Base-by-base conservation (phyloP, 2,329 filamentous ascomycete genomes). In the Xylariaceae sp. region DNA sequence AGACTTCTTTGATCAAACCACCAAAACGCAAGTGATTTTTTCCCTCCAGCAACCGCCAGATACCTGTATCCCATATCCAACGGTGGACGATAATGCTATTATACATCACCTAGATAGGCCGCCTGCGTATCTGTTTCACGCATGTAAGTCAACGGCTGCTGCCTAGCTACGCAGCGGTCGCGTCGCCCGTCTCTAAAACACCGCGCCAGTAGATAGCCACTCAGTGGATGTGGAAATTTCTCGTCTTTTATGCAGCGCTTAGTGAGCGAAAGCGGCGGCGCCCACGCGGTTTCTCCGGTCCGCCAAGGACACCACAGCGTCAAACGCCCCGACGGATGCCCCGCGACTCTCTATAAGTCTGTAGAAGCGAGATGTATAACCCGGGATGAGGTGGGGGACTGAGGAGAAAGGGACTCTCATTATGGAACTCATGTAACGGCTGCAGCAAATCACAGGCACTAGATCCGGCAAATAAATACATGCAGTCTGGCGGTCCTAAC, bases 51-150 rank as follows among this genome's bases (percentile, higher is more conserved):
- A 54, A 54, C 39, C 35, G 51, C 45, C 30, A 42, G 37, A 43
- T 47, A 43, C 19, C 19, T 19, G 19, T 19, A 11, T 37, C 35
- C 8, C 35, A 7, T 53, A 50, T 55, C 54, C 27, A 48, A 62
- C 60, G 59, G 58, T 58, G 60, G 56, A 60, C 61, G 58, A 62
- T 52, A 47, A 59, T 60, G 59, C 58, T 29, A 32, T 27, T 42
- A 42, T 60, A 55, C 57, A 58, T 58, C 51, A 19, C 19, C 19
- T 19, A 19, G 19, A 19, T 19, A 57, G 60, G 47, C 55, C 59
- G 64, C 61, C 63, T 65, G 63, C 64, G 63, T 59, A 60, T 61
- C 47, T 60, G 59, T 63, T 62, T 62, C 57, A 63, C 63, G 60
- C 64, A 64, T 62, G 60, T 58, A 65, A 56, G 63, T 62, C 62